Conservation (phyloP, 148 eudicot genomes). For the Camellia lanceoleosa region DNA sequence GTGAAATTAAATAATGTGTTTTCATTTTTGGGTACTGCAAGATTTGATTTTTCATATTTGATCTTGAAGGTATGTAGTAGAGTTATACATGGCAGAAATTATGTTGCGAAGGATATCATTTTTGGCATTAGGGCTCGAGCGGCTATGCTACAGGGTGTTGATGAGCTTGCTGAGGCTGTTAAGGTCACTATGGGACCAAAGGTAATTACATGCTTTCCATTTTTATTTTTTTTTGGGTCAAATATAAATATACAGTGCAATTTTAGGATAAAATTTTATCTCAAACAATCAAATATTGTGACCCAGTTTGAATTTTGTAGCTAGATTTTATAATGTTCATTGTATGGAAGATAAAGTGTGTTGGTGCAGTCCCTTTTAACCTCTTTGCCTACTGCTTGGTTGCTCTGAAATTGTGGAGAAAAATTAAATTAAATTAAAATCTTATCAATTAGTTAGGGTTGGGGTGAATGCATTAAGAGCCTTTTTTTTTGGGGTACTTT, state of each 20-base stretch:
- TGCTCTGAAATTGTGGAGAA: not conserved
- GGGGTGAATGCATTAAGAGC: not conserved
- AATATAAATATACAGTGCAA: no score
- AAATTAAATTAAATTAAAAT: not conserved
- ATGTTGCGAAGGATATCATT: constrained; percentile 83
- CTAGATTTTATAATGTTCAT: not conserved
- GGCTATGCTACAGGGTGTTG: constrained; percentile 84
- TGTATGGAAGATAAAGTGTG: not conserved
- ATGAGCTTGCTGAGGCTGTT: constrained; percentile 96
- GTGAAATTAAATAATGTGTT: not conserved
- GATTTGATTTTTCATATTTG: constrained; percentile 9
- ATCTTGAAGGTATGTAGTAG: constrained; percentile 47
- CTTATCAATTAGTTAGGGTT: not conserved
- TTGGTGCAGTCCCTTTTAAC: not conserved
- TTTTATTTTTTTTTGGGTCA: not conserved
- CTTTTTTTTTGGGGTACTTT: not conserved
- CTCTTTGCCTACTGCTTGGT: not conserved
- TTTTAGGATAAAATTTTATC: no score
- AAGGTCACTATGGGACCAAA: constrained; percentile 98
- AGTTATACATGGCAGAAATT: constrained; percentile 51
- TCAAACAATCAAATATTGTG: no score
- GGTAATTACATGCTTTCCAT: constrained; percentile 35
- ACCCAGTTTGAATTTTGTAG: not conserved
- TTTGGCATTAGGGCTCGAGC: constrained; percentile 76
- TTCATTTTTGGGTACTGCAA: not conserved